A percentile compares a stretch with the other conserved stretches of the same genome.
Evolutionary conservation across 805 yeast genomes (phyloP).

Genomic region (Cyberlindnera mrakii): DNA sequence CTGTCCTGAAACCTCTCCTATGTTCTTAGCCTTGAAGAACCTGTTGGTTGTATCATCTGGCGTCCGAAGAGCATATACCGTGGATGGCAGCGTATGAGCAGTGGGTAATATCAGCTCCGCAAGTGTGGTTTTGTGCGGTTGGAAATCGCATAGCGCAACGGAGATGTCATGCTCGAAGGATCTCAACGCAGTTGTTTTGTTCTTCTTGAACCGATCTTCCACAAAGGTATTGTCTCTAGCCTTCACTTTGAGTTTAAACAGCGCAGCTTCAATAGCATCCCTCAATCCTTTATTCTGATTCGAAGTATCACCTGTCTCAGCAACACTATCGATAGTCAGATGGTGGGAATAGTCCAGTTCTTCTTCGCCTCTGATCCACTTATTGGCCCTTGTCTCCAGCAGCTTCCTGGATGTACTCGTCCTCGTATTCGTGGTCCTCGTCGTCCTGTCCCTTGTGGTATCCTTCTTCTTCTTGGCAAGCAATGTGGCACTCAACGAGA

Average conservation of each 20-base stretch:
- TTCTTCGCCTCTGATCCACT: constrained; percentile 1
- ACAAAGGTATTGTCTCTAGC: not conserved
- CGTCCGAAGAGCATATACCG: not conserved
- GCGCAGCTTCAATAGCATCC: not conserved
- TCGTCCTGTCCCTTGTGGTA: no score
- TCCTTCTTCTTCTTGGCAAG: no score
- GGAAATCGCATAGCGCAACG: not conserved
- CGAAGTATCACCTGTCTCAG: not conserved
- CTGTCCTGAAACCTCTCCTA: not conserved
- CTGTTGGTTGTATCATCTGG: not conserved
- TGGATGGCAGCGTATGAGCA: not conserved
- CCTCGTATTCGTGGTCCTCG: no score
- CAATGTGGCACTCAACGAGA: no score
- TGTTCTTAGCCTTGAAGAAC: constrained; percentile 5
- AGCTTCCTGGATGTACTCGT: not conserved
- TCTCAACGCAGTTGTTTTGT: not conserved
- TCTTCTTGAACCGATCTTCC: not conserved
- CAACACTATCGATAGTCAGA: not conserved
- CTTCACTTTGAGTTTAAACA: constrained; percentile 1
- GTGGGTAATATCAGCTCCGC: constrained; percentile 1
- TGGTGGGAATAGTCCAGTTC: not conserved
- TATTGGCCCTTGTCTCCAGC: not conserved
- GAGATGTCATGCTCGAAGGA: constrained; percentile 9
- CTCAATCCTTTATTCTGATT: not conserved
- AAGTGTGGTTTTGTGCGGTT: not conserved